Evolutionary conservation across 2,329 filamentous ascomycete species (phyloP).

Genomic region (Byssoonygena ceratinophila): DNA sequence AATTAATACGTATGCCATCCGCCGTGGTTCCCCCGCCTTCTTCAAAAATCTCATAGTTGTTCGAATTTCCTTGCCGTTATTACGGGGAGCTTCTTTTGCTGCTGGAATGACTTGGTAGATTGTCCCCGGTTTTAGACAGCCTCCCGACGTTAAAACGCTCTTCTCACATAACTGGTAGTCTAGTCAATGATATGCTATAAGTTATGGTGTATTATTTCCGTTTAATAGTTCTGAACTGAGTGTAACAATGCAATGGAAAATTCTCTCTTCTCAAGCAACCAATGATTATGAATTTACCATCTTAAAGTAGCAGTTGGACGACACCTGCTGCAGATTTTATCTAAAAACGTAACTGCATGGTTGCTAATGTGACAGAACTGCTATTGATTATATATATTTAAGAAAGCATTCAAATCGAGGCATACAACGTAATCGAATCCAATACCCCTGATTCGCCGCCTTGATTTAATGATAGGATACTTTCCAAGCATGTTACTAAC

Average conservation of each 20-base stretch:
- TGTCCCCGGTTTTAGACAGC: background rate
- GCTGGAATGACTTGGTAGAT: background rate
- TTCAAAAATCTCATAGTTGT: background rate
- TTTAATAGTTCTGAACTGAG: background rate
- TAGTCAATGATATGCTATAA: slow-evolving; percentile 10
- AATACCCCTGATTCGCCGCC: too few relatives aligned
- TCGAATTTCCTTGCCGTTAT: background rate
- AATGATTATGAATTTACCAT: too few relatives aligned
- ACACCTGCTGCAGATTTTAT: too few relatives aligned
- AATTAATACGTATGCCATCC: slow-evolving; percentile 9
- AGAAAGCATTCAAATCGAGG: too few relatives aligned
- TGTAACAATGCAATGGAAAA: slow-evolving; percentile 1
- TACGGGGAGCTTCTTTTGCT: background rate
- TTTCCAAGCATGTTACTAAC: too few relatives aligned
- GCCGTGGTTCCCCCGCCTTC: slow-evolving; percentile 2
- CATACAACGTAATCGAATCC: too few relatives aligned
- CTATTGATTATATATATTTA: too few relatives aligned
- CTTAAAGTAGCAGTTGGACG: too few relatives aligned
- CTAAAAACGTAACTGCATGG: too few relatives aligned
- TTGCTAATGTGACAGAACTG: too few relatives aligned
- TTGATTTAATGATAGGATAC: too few relatives aligned
- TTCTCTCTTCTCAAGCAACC: too few relatives aligned
- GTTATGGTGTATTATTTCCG: slow-evolving; percentile 12
- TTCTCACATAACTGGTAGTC: slow-evolving; percentile 8
- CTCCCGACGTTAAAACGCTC: background rate